Conservation (phyloP, 2,329 filamentous ascomycete species). For the Penicillium occitanis region DNA sequence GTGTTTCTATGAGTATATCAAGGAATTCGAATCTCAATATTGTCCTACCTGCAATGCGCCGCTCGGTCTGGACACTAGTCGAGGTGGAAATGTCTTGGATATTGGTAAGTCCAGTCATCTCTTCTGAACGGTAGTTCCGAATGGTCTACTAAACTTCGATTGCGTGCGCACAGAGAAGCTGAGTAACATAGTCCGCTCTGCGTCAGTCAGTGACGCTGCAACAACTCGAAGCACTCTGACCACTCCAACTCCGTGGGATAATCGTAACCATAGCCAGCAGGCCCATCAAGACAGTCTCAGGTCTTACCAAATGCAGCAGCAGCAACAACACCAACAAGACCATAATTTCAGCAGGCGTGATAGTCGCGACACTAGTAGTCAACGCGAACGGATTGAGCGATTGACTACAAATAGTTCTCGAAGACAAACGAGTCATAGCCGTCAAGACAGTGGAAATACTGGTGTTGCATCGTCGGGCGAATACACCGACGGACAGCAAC, state of each 20-base stretch:
- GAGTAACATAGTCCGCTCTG: slow-evolving; percentile 85
- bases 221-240: slow-evolving; percentile 51
- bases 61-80: slow-evolving; percentile 84
- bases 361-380: slow-evolving; percentile 42
- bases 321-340: slow-evolving; percentile 21
- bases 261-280: slow-evolving; percentile 31
- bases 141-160: background rate
- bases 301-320: slow-evolving; percentile 20
- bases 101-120: slow-evolving; percentile 62
- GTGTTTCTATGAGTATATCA: slow-evolving; percentile 98
- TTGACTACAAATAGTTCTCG: slow-evolving; percentile 39
- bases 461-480: slow-evolving; percentile 67
- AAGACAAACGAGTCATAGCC: slow-evolving; percentile 53
- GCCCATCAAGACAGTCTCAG: slow-evolving; percentile 34
- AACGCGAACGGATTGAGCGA: slow-evolving; percentile 49
- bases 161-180: slow-evolving; percentile 71
- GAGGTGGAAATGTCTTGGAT: slow-evolving; percentile 88
- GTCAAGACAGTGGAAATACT: slow-evolving; percentile 65
- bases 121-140: background rate
- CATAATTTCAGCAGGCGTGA: slow-evolving; percentile 34
- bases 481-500: slow-evolving; percentile 73
- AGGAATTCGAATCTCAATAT: slow-evolving; percentile 88
- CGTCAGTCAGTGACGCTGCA: slow-evolving; percentile 65
- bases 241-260: slow-evolving; percentile 64
- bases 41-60: slow-evolving; percentile 94